Conservation (phyloP, 2,329 filamentous ascomycete genomes). For the Cladosporium sphaerospermum region DNA sequence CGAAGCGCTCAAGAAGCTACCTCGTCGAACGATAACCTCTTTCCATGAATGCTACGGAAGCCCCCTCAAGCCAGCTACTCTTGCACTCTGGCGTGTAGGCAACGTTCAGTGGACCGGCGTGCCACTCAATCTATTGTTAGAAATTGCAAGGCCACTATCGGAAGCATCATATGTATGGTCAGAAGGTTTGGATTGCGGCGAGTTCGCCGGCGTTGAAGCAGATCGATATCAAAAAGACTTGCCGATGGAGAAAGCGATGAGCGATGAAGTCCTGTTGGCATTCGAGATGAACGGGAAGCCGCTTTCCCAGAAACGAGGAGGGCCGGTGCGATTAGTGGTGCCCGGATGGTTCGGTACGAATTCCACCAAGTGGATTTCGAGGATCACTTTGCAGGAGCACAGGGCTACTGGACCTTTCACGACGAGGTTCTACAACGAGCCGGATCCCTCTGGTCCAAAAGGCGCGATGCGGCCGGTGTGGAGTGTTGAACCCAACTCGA, state of each 20-base stretch:
- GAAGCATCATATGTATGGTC: constrained; percentile 25
- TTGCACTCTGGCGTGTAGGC: constrained; percentile 28
- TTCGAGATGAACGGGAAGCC: constrained; percentile 25
- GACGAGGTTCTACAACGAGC: constrained; percentile 26
- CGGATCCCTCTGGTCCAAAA: constrained; percentile 13
- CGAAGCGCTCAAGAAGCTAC: constrained; percentile 23
- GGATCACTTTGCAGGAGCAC: constrained; percentile 17
- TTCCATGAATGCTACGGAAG: constrained; percentile 35
- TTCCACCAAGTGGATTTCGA: constrained; percentile 29
- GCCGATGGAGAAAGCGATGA: constrained; percentile 23
- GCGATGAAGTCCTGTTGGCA: constrained; percentile 24
- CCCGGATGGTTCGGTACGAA: constrained; percentile 32
- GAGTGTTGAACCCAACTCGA: constrained; percentile 25
- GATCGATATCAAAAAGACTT: constrained; percentile 31
- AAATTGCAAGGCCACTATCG: constrained; percentile 15
- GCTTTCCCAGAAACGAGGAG: constrained; percentile 23
- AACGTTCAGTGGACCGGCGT: constrained; percentile 34
- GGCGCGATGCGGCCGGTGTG: constrained; percentile 22
- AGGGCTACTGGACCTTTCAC: constrained; percentile 25
- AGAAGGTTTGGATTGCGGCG: constrained; percentile 26
- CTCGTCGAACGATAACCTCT: constrained; percentile 21
- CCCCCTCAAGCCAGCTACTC: constrained; percentile 26
- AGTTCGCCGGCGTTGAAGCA: constrained; percentile 20
- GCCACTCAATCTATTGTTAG: constrained; percentile 21
- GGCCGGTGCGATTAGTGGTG: constrained; percentile 28